Evolutionary conservation across 108 stramenopile species (phyloP).

Genomic region (Pelagomonas calceolata): DNA sequence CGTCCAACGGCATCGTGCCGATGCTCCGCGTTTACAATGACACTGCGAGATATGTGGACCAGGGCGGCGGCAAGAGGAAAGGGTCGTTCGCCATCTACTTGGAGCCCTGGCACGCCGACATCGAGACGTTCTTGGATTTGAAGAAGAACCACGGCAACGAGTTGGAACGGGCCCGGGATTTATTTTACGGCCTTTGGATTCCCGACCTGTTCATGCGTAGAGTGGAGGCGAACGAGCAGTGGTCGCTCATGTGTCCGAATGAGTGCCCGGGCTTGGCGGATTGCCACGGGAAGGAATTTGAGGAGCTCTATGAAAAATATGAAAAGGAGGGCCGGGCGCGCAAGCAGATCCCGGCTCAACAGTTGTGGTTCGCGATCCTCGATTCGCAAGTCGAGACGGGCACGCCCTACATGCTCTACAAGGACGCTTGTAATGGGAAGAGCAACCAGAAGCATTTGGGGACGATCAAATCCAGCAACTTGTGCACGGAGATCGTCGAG

Average conservation of each 20-base stretch:
- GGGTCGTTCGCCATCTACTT: slow-evolving; percentile 95
- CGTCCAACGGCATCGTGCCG: slow-evolving; percentile 96
- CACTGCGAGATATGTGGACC: slow-evolving; percentile 95
- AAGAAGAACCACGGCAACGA: slow-evolving; percentile 99
- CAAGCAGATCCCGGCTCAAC: slow-evolving; percentile 83
- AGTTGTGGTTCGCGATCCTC: slow-evolving; percentile 94
- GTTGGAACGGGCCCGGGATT: slow-evolving; percentile 82
- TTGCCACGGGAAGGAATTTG: slow-evolving; percentile 77
- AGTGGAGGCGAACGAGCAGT: slow-evolving; percentile 76
- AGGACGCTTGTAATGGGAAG: slow-evolving; percentile 95
- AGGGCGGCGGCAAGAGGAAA: slow-evolving; percentile 98
- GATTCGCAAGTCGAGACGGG: slow-evolving; percentile 98
- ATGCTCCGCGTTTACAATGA: slow-evolving; percentile 99
- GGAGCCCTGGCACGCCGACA: slow-evolving; percentile 99
- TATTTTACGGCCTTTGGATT: slow-evolving; percentile 98
- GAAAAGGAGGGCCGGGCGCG: slow-evolving; percentile 82
- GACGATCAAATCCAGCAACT: slow-evolving; percentile 92
- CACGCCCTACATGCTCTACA: slow-evolving; percentile 99
- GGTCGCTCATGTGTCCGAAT: slow-evolving; percentile 93
- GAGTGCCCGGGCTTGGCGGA: slow-evolving; percentile 88
- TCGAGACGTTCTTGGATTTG: slow-evolving; percentile 88
- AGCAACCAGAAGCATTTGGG: slow-evolving; percentile 98
- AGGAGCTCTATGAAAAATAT: slow-evolving; percentile 81
- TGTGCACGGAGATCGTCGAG: slow-evolving; percentile 96
- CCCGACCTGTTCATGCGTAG: slow-evolving; percentile 98